A percentile compares a stretch with the other conserved stretches of the same genome.
These are phyloP conservation scores for Neofusicoccum ribis DNA, from an alignment of 2,329 filamentous ascomycete genomes.

Conservation along the genomic window DNA sequence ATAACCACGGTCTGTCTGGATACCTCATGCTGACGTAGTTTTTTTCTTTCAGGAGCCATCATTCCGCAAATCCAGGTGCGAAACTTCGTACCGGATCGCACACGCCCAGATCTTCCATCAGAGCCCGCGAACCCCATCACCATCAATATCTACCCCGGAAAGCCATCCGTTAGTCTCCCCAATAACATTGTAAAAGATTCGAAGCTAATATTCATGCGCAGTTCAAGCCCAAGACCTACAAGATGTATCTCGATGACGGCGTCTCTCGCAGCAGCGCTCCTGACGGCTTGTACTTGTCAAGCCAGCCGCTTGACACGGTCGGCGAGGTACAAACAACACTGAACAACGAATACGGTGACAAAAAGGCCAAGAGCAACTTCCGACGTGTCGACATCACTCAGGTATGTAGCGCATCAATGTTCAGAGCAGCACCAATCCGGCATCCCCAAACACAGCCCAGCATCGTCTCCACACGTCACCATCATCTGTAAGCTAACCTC, in stretches of 20 bases:
- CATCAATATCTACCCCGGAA: conserved; percentile 40
- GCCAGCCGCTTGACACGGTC: background rate
- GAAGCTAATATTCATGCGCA: background rate
- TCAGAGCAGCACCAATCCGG: too few species aligned
- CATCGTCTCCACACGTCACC: too few species aligned
- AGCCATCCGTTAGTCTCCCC: conserved; percentile 20
- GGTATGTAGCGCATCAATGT: background rate
- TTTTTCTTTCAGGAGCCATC: conserved; percentile 27
- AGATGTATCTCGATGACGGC: conserved; percentile 35
- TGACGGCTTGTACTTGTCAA: background rate
- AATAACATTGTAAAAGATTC: background rate
- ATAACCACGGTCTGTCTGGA: too few species aligned
- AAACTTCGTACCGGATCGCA: conserved; percentile 30
- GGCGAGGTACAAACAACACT: background rate
- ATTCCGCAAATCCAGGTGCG: conserved; percentile 40
- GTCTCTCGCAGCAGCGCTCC: conserved; percentile 22
- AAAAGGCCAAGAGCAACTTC: background rate
- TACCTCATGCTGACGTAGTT: too few species aligned
- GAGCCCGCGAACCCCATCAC: conserved; percentile 33
- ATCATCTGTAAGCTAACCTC: too few species aligned
- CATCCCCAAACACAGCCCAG: too few species aligned
- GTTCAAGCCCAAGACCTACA: conserved; percentile 24
- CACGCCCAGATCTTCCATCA: conserved; percentile 12
- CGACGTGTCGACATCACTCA: background rate
- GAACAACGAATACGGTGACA: background rate